Evolutionary conservation across 768 basidiomycete genomes (phyloP).

Genomic region (Pilatotrama ljubarskyi): DNA sequence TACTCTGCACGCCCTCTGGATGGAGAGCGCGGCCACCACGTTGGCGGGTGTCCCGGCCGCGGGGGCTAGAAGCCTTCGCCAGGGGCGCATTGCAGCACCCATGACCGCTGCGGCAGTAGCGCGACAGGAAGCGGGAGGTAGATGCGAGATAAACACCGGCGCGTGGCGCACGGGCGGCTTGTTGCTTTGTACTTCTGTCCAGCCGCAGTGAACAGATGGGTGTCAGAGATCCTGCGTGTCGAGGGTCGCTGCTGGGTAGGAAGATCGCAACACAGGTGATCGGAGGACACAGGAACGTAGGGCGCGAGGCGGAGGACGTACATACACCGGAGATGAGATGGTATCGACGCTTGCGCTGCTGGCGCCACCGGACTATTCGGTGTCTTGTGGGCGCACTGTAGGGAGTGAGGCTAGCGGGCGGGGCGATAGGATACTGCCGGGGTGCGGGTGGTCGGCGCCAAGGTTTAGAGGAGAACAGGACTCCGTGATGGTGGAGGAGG

Average conservation of each 20-base stretch:
- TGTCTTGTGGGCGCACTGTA: neutral
- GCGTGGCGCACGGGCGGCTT: neutral
- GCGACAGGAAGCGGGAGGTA: neutral
- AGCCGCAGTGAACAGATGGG: neutral
- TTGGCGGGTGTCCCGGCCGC: neutral
- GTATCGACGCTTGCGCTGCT: neutral
- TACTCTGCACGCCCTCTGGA: neutral
- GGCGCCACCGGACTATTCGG: neutral
- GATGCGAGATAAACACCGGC: neutral
- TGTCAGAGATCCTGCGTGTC: neutral
- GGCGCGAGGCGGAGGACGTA: neutral
- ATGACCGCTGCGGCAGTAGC: neutral
- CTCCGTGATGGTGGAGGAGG: constrained; percentile 8
- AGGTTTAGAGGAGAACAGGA: neutral
- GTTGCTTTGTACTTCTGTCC: too few species aligned
- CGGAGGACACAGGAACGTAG: neutral
- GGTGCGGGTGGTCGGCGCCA: neutral
- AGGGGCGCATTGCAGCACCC: neutral
- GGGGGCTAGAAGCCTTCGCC: constrained; percentile 8
- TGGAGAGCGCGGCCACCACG: neutral
- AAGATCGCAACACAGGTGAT: neutral
- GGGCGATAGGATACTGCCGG: neutral
- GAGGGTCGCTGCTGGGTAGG: neutral
- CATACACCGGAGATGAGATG: neutral
- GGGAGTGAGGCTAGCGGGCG: neutral